Evolutionary conservation across 176 grass and related monocot species (phyloP).

Genomic region (Avena insularis): DNA sequence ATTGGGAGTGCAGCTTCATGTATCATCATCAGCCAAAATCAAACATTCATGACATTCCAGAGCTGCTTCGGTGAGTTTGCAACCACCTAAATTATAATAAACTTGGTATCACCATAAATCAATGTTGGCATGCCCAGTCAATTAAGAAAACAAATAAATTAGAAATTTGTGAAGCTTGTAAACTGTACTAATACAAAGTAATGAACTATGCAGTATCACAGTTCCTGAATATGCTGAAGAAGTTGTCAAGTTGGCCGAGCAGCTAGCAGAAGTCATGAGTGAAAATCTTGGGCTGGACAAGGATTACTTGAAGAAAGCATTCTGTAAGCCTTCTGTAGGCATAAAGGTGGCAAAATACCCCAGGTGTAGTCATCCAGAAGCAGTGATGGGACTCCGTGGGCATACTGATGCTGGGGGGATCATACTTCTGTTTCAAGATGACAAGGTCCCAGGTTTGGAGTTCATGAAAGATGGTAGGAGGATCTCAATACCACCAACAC

Average conservation of each 20-base stretch:
- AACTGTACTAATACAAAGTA: constrained; percentile 42
- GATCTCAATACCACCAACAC: constrained; percentile 59
- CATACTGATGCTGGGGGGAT: constrained; percentile 76
- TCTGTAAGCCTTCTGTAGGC: constrained; percentile 60
- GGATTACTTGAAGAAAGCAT: constrained; percentile 56
- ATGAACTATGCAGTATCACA: constrained; percentile 47
- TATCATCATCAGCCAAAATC: constrained; percentile 66
- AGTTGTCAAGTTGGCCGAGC: constrained; percentile 58
- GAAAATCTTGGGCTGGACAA: constrained; percentile 75
- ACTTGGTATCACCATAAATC: constrained; percentile 7
- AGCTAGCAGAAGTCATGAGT: constrained; percentile 56
- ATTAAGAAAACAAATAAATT: constrained; percentile 16
- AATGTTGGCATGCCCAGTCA: not conserved
- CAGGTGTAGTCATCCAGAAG: constrained; percentile 58
- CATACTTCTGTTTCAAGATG: constrained; percentile 66
- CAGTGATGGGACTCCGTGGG: constrained; percentile 56
- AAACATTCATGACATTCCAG: constrained; percentile 60
- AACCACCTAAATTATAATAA: constrained; percentile 2
- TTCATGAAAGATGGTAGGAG: constrained; percentile 73
- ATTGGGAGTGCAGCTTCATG: constrained; percentile 85
- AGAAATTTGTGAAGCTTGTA: not conserved
- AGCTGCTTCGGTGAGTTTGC: constrained; percentile 53
- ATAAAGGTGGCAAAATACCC: constrained; percentile 79
- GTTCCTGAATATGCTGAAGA: constrained; percentile 51
- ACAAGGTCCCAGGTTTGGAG: constrained; percentile 63